Evolutionary conservation across 176 grass and related monocot genomes (phyloP).

Genomic region (Rhynchospora breviuscula): DNA sequence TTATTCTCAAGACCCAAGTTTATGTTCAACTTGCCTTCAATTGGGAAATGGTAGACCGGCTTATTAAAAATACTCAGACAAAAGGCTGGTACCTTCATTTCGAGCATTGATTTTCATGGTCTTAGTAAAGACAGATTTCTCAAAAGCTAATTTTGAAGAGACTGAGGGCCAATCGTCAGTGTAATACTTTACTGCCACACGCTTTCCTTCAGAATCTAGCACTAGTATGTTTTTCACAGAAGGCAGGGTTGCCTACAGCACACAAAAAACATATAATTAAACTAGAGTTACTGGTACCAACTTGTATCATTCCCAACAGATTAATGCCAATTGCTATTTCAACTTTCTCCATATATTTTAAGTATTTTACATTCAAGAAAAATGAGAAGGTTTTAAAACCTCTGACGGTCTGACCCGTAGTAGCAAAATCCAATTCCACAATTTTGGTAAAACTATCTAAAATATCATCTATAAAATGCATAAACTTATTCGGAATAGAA

Average conservation of each 20-base stretch:
- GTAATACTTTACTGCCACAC: slow-evolving; percentile 88
- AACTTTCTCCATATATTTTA: background rate
- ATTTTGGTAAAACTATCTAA: slow-evolving; percentile 7
- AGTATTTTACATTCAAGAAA: background rate
- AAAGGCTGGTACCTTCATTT: slow-evolving; percentile 27
- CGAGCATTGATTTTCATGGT: slow-evolving; percentile 70
- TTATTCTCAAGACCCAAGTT: background rate
- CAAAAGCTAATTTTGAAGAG: slow-evolving; percentile 69
- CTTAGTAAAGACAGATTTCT: slow-evolving; percentile 83
- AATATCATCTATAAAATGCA: background rate
- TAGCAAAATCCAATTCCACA: slow-evolving; percentile 21
- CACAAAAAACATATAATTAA: background rate
- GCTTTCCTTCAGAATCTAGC: slow-evolving; percentile 84
- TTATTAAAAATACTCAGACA: background rate
- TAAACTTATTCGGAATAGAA: background rate
- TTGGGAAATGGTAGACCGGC: background rate
- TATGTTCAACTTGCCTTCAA: background rate
- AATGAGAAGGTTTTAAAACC: background rate
- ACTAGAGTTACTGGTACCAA: background rate
- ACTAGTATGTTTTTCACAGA: slow-evolving; percentile 73
- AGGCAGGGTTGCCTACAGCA: slow-evolving; percentile 28
- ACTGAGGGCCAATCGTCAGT: slow-evolving; percentile 69
- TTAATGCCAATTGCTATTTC: background rate
- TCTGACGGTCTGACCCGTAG: background rate
- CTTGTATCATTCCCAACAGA: background rate